Conservation (phyloP, 768 basidiomycete genomes). For the Sarcodon sp. region DNA sequence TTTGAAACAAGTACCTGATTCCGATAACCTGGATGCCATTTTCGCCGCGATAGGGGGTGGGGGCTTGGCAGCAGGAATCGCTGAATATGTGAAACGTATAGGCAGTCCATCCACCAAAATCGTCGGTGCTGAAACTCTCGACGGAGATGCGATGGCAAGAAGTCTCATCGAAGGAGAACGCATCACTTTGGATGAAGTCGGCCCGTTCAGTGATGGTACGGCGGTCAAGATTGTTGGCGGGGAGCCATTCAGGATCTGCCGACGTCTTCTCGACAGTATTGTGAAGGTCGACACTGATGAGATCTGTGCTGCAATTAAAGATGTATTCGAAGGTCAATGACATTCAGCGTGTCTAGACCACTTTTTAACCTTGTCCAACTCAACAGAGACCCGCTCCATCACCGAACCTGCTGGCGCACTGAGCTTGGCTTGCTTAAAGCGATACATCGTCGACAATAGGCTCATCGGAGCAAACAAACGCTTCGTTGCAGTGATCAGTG, state of each 20-base stretch:
- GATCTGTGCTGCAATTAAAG: slow-evolving; percentile 97
- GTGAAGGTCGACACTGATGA: slow-evolving; percentile 89
- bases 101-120: slow-evolving; percentile 75
- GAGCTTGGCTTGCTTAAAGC: slow-evolving; percentile 84
- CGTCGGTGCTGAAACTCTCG: slow-evolving; percentile 86
- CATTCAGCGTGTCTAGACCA: background rate
- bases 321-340: slow-evolving; percentile 84
- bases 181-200: slow-evolving; percentile 78
- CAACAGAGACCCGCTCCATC: slow-evolving; percentile 82
- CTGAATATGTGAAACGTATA: slow-evolving; percentile 86
- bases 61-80: slow-evolving; percentile 83
- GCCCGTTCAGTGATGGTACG: slow-evolving; percentile 95
- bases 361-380: background rate
- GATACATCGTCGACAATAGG: slow-evolving; percentile 69
- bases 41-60: slow-evolving; percentile 94
- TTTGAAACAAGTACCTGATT: slow-evolving; percentile 71
- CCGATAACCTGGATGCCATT: slow-evolving; percentile 69
- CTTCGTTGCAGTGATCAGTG: slow-evolving; percentile 87
- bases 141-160: slow-evolving; percentile 87
- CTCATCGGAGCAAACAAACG: slow-evolving; percentile 75
- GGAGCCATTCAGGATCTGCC: slow-evolving; percentile 90
- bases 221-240: slow-evolving; percentile 93
- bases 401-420: slow-evolving; percentile 96
- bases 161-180: slow-evolving; percentile 76
- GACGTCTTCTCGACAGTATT: slow-evolving; percentile 69